Conservation (phyloP, 768 basidiomycete species). For the Collybia mongolica region DNA sequence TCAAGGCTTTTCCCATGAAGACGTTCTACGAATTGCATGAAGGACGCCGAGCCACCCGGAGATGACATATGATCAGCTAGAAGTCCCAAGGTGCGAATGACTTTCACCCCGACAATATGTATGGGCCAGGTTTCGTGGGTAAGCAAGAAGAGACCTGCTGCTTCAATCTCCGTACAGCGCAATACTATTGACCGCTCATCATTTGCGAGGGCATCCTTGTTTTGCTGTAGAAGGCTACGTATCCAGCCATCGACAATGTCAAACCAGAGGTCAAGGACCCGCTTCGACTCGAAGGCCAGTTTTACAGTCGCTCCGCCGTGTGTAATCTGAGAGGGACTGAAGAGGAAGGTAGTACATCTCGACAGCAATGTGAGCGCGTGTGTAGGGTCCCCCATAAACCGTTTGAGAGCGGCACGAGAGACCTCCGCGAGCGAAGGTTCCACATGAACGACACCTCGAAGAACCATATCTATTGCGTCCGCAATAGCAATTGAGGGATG, state of each 20-base stretch:
- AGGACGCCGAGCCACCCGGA: conserved; percentile 22
- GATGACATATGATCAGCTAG: conserved; percentile 44
- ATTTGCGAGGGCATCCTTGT: conserved; percentile 37
- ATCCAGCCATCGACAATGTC: conserved; percentile 72
- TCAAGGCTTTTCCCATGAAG: conserved; percentile 50
- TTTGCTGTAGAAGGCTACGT: conserved; percentile 39
- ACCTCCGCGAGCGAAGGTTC: conserved; percentile 74
- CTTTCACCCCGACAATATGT: conserved; percentile 59
- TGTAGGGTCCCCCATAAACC: conserved; percentile 63
- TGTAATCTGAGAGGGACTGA: conserved; percentile 62
- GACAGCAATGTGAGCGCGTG: conserved; percentile 59
- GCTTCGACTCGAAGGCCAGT: conserved; percentile 64
- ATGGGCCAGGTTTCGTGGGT: conserved; percentile 52
- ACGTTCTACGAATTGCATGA: conserved; percentile 46
- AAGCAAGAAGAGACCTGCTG: conserved; percentile 74
- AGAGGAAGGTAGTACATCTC: conserved; percentile 70
- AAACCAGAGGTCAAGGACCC: conserved; percentile 73
- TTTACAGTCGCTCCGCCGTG: conserved; percentile 63
- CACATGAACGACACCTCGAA: conserved; percentile 82
- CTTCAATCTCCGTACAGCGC: conserved; percentile 62
- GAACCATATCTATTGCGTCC: conserved; percentile 74
- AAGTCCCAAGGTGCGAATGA: conserved; percentile 55
- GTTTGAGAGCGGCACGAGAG: conserved; percentile 64
- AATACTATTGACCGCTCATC: conserved; percentile 40
- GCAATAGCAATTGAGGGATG: conserved; percentile 51